A percentile compares a stretch with the other conserved stretches of the same genome.
Conservation (phyloP, 805 yeast genomes). For the Saccharomycopsis fermentans region DNA sequence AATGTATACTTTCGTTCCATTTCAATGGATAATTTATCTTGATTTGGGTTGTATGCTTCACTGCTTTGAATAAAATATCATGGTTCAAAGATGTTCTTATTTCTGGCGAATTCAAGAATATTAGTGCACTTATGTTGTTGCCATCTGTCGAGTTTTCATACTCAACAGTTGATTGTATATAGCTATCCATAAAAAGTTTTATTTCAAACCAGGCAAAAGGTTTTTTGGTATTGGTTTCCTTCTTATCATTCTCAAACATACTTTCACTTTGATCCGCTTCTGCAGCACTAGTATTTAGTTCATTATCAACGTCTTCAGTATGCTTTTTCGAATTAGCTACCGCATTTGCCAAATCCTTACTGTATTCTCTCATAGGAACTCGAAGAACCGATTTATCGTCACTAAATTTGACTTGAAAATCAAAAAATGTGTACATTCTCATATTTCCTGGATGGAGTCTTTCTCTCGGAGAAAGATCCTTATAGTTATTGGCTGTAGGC, state of each 20-base stretch:
- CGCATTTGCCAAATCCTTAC: conserved; percentile 44
- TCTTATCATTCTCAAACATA: not conserved
- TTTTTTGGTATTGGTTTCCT: conserved; percentile 28
- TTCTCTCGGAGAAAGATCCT: conserved; percentile 40
- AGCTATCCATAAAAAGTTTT: conserved; percentile 45
- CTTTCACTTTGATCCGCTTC: not conserved
- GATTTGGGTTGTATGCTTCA: conserved; percentile 42
- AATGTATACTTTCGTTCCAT: conserved; percentile 73
- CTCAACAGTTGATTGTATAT: conserved; percentile 36
- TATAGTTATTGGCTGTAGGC: conserved; percentile 44
- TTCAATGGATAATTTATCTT: conserved; percentile 60
- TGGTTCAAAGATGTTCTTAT: conserved; percentile 82
- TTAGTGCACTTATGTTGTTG: conserved; percentile 38
- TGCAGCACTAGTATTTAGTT: not conserved
- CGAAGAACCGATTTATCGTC: conserved; percentile 57
- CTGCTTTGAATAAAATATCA: conserved; percentile 60
- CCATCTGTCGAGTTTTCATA: conserved; percentile 47
- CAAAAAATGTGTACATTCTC: conserved; percentile 50
- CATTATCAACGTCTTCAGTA: not conserved
- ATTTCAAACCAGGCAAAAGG: conserved; percentile 93
- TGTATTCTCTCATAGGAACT: conserved; percentile 74
- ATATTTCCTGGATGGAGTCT: conserved; percentile 37
- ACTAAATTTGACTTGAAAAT: conserved; percentile 41
- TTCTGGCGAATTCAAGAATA: conserved; percentile 46
- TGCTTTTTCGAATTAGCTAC: not conserved